Base-by-base conservation (phyloP, 2,329 filamentous ascomycete species). In the Fusarium irregulare region DNA sequence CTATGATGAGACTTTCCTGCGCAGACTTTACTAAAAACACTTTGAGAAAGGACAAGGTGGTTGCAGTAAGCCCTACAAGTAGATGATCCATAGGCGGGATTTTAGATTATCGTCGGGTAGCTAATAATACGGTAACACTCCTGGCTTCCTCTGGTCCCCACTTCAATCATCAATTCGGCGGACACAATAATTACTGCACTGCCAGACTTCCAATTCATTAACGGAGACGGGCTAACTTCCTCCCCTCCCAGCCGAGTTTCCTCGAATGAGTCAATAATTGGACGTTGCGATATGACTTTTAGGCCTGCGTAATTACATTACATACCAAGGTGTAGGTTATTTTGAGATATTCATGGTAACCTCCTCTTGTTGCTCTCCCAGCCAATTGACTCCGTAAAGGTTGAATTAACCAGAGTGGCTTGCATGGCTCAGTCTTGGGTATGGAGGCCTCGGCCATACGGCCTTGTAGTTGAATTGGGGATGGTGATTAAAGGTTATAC, bases 11-110 rank as follows among this genome's bases (percentile, higher is more conserved):
- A 6, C 18, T 37, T 12, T 37, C 10, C 18, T 37, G 10, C 4
- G 5, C 9, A 10, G 6, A 7, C 18, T n/a, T 11, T 6, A 6
- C 16, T 6, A 4, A 37, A 11, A 3, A 11, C n/a, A 9, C 1
- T 11, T n/a, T 37, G 3, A 11, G n/a, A 4, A 6, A n/a, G 34
- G 3, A 7, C 5, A n/a, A 37, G 3, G 9, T 4, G 34, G 9
- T n/a, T 11, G 1, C 16, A n/a, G 9, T 37, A 37, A n/a, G 18
- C 34, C 18, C 34, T 37, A 37, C 18, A 37, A 37, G 34, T 6
- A 37, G 18, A 37, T 37, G 5, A 37, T n/a, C 6, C 18, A 5
- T 18, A 18, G 9, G 3, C 3, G 3, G 9, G 2, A 18, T 2
- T 6, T 11, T 37, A 6, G 11, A 13, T 3, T 6, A 28, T 28